Evolutionary conservation across 176 grass and related monocot genomes (phyloP).

Genomic region (Poa annua): DNA sequence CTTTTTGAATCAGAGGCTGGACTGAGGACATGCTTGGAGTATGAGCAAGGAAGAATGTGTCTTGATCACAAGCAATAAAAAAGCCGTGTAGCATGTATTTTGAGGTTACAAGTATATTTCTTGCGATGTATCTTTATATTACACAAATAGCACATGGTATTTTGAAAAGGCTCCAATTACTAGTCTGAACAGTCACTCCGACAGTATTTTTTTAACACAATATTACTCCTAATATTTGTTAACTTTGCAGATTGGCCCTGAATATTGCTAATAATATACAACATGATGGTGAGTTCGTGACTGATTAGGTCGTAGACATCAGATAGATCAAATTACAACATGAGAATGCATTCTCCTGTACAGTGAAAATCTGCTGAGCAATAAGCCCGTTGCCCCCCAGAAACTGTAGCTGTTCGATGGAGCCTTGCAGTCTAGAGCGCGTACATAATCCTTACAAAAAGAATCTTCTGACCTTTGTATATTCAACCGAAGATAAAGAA

Average conservation of each 20-base stretch:
- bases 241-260: neutral
- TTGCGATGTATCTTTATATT: neutral
- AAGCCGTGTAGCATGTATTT: neutral
- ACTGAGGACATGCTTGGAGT: slow-evolving; percentile 61
- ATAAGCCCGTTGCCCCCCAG: neutral
- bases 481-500: slow-evolving; percentile 4
- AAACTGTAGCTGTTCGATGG: neutral
- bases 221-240: neutral
- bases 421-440: neutral
- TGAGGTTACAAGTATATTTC: neutral
- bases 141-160: neutral
- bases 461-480: slow-evolving; percentile 50
- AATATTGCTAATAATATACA: slow-evolving; percentile 14
- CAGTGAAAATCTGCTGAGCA: slow-evolving; percentile 24
- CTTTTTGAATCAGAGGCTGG: slow-evolving; percentile 17
- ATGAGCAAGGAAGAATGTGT: slow-evolving; percentile 48
- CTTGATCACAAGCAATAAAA: neutral
- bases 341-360: slow-evolving; percentile 19
- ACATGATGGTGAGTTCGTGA: neutral
- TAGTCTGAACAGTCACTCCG: neutral
- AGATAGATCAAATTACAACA: slow-evolving; percentile 27
- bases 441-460: slow-evolving; percentile 30
- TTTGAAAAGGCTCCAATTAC: neutral
- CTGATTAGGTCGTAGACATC: neutral
- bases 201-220: neutral